phyloP scores from a whole-genome alignment of 257 asterid genomes.

The Solanum pimpinellifolium region DNA sequence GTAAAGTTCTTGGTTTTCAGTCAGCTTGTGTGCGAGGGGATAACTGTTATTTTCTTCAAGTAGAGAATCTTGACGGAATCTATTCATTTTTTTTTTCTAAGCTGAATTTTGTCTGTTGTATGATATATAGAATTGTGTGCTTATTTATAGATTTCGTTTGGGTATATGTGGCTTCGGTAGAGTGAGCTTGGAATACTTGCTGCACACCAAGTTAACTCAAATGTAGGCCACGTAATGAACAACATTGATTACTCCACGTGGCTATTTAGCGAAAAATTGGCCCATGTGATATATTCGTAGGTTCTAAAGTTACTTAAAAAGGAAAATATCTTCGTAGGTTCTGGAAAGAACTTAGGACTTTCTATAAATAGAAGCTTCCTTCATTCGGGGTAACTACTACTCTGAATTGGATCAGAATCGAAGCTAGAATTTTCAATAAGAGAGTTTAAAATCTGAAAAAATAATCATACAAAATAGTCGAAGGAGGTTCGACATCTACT shows the following conservation, averaged over 20 bases:
- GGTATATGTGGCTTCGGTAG: background rate
- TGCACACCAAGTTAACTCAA: background rate
- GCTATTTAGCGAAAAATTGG: background rate
- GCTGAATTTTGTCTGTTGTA: background rate
- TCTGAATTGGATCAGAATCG: rapidly evolving
- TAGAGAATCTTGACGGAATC: background rate
- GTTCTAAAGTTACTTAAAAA: background rate
- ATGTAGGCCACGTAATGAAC: background rate
- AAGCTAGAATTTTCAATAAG: too few species aligned
- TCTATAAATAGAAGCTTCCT: background rate
- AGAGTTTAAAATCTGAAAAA: too few species aligned
- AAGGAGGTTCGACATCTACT: too few species aligned
- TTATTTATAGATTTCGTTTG: background rate
- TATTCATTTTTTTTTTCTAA: background rate
- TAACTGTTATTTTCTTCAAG: background rate
- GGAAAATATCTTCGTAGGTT: background rate
- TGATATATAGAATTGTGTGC: background rate
- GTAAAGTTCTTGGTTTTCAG: background rate
- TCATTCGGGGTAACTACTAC: background rate
- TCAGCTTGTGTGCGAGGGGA: background rate
- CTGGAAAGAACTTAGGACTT: background rate
- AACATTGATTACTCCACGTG: background rate
- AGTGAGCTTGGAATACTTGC: background rate
- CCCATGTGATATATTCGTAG: background rate
- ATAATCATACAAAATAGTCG: too few species aligned